phyloP scores from a whole-genome alignment of 129 eudicot species.

The Deinandra increscens region DNA sequence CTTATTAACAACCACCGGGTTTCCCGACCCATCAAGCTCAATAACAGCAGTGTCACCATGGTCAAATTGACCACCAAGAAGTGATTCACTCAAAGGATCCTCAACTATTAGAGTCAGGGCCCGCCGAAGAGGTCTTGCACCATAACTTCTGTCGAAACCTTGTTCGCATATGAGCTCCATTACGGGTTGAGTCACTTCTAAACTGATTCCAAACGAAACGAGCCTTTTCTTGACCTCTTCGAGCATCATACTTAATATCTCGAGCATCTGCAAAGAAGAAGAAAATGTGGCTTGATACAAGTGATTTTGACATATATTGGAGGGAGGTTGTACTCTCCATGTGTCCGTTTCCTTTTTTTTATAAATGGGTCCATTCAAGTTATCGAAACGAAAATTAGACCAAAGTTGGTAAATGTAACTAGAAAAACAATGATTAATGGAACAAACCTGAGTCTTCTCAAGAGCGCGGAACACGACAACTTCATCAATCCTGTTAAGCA shows the following conservation, averaged over 20 bases:
- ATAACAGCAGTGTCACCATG: slow-evolving; percentile 64
- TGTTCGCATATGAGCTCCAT: slow-evolving; percentile 74
- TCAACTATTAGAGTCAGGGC: slow-evolving; percentile 72
- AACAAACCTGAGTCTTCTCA: slow-evolving; percentile 81
- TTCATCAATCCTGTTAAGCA: slow-evolving; percentile 84
- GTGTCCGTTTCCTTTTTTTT: not conserved
- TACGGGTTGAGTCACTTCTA: slow-evolving; percentile 68
- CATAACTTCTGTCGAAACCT: slow-evolving; percentile 77
- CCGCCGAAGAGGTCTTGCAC: slow-evolving; percentile 85
- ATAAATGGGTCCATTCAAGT: not conserved
- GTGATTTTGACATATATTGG: slow-evolving; percentile 2
- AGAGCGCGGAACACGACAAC: slow-evolving; percentile 83
- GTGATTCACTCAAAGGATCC: slow-evolving; percentile 73
- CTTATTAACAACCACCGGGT: slow-evolving; percentile 56
- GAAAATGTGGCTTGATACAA: not conserved
- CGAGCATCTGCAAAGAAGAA: slow-evolving; percentile 58
- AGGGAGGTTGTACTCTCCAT: not conserved
- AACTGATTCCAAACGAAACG: slow-evolving; percentile 47
- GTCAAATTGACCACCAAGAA: slow-evolving; percentile 55
- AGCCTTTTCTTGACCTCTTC: slow-evolving; percentile 70
- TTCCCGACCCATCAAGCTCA: slow-evolving; percentile 69
- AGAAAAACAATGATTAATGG: not conserved
- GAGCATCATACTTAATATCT: slow-evolving; percentile 71
- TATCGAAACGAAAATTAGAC: no score
- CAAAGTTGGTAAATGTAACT: not conserved